These are phyloP conservation scores for Paecilomyces sp. DNA, from an alignment of 2,329 filamentous ascomycete species.

Conservation along the genomic window DNA sequence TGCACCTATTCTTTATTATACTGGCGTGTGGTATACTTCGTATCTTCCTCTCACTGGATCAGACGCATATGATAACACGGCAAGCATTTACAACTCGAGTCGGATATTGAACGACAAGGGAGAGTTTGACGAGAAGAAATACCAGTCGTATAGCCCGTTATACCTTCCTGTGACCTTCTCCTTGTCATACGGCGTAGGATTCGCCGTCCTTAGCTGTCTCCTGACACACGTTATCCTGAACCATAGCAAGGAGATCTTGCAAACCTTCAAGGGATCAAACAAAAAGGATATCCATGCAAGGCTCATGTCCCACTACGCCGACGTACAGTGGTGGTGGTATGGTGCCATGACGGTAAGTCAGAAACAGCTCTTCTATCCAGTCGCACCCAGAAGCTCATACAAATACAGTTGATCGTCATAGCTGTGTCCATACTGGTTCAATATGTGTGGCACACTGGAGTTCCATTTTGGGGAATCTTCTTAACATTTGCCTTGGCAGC, in stretches of 20 bases:
- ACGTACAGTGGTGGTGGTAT: constrained; percentile 35
- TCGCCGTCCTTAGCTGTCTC: constrained; percentile 53
- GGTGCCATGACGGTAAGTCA: constrained; percentile 17
- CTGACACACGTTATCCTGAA: constrained; percentile 14
- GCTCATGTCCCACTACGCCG: constrained; percentile 26
- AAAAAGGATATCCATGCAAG: constrained; percentile 33
- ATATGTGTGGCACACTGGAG: constrained; percentile 23
- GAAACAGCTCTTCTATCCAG: not conserved
- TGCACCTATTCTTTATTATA: constrained; percentile 25
- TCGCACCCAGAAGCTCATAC: not conserved
- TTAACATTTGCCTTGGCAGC: constrained; percentile 31
- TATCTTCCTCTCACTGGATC: constrained; percentile 21
- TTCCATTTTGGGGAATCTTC: constrained; percentile 34
- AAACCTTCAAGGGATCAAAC: constrained; percentile 8
- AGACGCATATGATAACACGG: constrained; percentile 38
- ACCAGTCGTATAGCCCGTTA: constrained; percentile 55
- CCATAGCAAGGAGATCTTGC: constrained; percentile 15
- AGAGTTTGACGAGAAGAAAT: constrained; percentile 49
- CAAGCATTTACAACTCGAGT: constrained; percentile 47
- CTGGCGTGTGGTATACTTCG: constrained; percentile 21
- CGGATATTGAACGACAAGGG: constrained; percentile 48
- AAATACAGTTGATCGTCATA: constrained; percentile 30
- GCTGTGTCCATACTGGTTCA: constrained; percentile 22
- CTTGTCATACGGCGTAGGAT: constrained; percentile 48
- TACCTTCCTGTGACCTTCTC: constrained; percentile 52